Conservation (phyloP, 2,329 filamentous ascomycete genomes). For the Harringtonia aguacate region DNA sequence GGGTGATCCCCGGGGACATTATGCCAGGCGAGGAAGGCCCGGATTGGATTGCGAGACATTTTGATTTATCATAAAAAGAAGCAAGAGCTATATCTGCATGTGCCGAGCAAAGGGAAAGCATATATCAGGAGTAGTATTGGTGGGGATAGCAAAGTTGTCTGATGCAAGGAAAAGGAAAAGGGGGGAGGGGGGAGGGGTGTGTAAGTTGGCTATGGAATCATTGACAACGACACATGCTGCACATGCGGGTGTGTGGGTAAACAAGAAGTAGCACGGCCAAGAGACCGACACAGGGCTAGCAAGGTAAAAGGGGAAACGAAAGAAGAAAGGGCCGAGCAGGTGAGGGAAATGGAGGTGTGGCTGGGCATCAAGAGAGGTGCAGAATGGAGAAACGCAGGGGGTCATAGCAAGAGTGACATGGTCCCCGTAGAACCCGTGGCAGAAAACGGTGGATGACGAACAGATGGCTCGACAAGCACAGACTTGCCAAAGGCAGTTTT, state of each 20-base stretch:
- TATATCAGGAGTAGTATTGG: slow-evolving; percentile 24
- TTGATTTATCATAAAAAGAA: slow-evolving; percentile 22
- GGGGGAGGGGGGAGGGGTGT: slow-evolving; percentile 6
- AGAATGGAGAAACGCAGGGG: not conserved
- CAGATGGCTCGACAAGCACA: too few species aligned
- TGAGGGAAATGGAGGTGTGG: not conserved
- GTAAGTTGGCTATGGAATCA: slow-evolving; percentile 2
- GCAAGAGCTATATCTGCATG: slow-evolving; percentile 19
- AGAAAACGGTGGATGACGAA: too few species aligned
- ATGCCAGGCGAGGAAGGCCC: slow-evolving; percentile 13
- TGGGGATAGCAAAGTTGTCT: slow-evolving; percentile 14
- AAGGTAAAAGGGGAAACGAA: not conserved
- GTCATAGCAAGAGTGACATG: not conserved
- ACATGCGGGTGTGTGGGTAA: not conserved
- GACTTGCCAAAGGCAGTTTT: not conserved
- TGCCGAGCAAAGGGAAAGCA: slow-evolving; percentile 25
- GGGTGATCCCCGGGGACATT: slow-evolving; percentile 19
- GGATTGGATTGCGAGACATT: slow-evolving; percentile 19
- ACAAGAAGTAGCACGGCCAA: too few species aligned
- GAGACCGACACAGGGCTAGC: too few species aligned
- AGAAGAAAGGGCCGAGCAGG: not conserved
- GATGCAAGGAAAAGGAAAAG: slow-evolving; percentile 9
- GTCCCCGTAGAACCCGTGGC: not conserved
- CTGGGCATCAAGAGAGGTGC: not conserved
- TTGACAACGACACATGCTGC: too few species aligned